Evolutionary conservation across 169 alveolate genomes (phyloP).

Genomic region (Plasmodium blacklocki): DNA sequence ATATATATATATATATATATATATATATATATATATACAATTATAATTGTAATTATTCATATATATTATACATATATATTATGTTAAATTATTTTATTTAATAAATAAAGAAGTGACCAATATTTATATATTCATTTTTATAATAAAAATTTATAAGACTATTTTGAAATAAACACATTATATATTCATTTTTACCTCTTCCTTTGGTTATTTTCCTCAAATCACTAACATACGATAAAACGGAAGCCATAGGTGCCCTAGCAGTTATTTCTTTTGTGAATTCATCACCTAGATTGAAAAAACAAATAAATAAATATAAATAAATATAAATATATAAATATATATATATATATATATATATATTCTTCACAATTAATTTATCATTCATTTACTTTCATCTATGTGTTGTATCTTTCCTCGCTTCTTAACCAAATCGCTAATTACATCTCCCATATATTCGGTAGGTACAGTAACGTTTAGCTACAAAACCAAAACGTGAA

Average conservation of each 20-base stretch:
- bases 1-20: not conserved
- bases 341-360: not conserved
- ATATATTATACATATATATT: not conserved
- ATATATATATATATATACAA: not conserved
- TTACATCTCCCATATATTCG: slow-evolving; percentile 85
- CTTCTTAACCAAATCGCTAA: slow-evolving; percentile 86
- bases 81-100: too few relatives aligned
- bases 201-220: slow-evolving; percentile 75
- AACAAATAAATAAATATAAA: not conserved
- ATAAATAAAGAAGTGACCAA: too few relatives aligned
- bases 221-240: slow-evolving; percentile 74
- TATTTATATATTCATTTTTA: too few relatives aligned
- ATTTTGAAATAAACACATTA: not conserved
- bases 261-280: slow-evolving; percentile 63
- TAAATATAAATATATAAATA: not conserved
- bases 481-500: slow-evolving; percentile 25
- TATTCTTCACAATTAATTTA: not conserved
- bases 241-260: slow-evolving; percentile 75
- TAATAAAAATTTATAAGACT: too few relatives aligned
- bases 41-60: not conserved
- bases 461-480: slow-evolving; percentile 86
- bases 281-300: slow-evolving; percentile 60
- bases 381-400: slow-evolving; percentile 61
- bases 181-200: slow-evolving; percentile 46
- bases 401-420: slow-evolving; percentile 81